A percentile compares a stretch with the other conserved stretches of the same genome.
phyloP scores from a whole-genome alignment of 2,329 filamentous ascomycete species.

The Lasiodiplodia hormozganensis region DNA sequence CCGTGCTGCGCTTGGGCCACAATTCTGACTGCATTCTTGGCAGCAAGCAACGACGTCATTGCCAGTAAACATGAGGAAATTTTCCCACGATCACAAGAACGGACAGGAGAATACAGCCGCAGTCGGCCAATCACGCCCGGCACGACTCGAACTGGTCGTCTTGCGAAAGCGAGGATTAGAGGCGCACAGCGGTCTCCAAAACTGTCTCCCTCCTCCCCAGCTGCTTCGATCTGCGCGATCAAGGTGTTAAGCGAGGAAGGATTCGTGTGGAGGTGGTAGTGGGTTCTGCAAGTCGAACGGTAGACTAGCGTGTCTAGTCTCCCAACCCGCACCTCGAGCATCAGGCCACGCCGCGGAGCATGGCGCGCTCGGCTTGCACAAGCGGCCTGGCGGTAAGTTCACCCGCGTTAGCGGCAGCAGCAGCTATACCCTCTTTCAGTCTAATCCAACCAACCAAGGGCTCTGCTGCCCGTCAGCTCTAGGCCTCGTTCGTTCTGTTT shows the following conservation, averaged over 20 bases:
- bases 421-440: not conserved
- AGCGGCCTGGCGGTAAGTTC: not conserved
- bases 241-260: not conserved
- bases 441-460: not conserved
- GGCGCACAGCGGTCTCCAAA: not conserved
- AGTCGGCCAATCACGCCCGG: not conserved
- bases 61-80: not conserved
- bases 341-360: not conserved
- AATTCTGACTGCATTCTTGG: not conserved
- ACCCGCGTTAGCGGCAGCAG: not conserved
- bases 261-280: not conserved
- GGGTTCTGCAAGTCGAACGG: not conserved
- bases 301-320: not conserved
- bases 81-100: not conserved
- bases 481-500: not conserved
- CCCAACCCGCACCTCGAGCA: not conserved
- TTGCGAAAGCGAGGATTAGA: not conserved
- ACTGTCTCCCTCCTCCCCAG: not conserved
- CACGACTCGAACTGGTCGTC: not conserved
- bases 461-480: not conserved
- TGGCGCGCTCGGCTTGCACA: not conserved
- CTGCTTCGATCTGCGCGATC: not conserved
- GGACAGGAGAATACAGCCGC: not conserved
- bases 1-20: conserved; percentile 2
- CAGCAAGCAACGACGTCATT: not conserved